Conservation (phyloP, 2,329 filamentous ascomycete genomes). For the Pyrenophora graminea region DNA sequence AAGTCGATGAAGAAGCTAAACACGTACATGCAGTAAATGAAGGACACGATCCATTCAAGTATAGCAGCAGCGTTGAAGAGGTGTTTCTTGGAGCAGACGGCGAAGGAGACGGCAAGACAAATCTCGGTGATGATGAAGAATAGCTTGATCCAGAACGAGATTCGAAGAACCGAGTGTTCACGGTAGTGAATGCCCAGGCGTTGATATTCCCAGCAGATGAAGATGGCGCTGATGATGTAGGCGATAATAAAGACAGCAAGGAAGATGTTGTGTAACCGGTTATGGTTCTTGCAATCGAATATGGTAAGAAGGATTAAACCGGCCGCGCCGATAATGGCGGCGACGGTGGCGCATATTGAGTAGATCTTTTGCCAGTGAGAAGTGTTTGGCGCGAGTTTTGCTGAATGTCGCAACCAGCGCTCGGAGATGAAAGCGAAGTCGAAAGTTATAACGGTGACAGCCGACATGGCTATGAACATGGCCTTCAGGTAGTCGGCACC, state of each 20-base stretch:
- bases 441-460: constrained; percentile 75
- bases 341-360: constrained; percentile 64
- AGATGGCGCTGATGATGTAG: constrained; percentile 83
- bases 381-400: constrained; percentile 76
- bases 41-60: constrained; percentile 77
- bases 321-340: constrained; percentile 73
- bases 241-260: constrained; percentile 81
- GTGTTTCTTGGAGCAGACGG: constrained; percentile 55
- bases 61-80: constrained; percentile 71
- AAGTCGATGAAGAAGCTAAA: constrained; percentile 88
- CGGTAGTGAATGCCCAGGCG: constrained; percentile 80
- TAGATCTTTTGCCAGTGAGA: constrained; percentile 66
- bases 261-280: constrained; percentile 72
- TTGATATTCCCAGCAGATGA: constrained; percentile 89
- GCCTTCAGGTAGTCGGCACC: constrained; percentile 69
- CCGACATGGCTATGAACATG: constrained; percentile 74
- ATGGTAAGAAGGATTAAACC: constrained; percentile 83
- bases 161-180: constrained; percentile 71
- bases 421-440: constrained; percentile 80
- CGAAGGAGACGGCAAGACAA: constrained; percentile 73
- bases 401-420: constrained; percentile 80
- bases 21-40: constrained; percentile 87
- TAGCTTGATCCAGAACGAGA: constrained; percentile 88
- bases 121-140: constrained; percentile 81
- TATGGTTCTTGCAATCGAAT: constrained; percentile 78